These are phyloP conservation scores for Dipodascus albidus DNA, from an alignment of 805 yeast genomes.

Conservation along the genomic window DNA sequence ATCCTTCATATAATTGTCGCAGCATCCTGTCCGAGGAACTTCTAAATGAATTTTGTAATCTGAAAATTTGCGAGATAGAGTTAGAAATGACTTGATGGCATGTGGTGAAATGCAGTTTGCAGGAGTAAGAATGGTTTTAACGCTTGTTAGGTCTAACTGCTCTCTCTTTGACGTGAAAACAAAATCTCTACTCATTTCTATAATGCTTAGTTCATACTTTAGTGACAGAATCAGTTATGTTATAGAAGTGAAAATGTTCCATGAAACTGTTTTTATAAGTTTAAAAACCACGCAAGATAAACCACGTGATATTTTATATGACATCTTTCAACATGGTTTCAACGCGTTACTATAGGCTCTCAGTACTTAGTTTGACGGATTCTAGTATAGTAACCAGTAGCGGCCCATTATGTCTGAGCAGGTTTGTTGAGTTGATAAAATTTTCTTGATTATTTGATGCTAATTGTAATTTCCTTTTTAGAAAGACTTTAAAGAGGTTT, in stretches of 20 bases:
- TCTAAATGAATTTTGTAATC: constrained; percentile 22
- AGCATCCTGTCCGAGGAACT: constrained; percentile 19
- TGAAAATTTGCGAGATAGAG: constrained; percentile 19
- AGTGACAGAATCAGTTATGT: background rate
- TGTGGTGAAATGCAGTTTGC: constrained; percentile 10
- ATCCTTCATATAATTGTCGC: constrained; percentile 10
- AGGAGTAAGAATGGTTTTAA: background rate
- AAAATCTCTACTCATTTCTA: background rate
- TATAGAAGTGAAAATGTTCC: no score
- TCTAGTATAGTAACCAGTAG: no score
- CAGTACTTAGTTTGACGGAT: no score
- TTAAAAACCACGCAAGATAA: no score
- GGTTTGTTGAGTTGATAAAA: background rate
- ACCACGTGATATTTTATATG: no score
- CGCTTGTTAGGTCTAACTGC: background rate
- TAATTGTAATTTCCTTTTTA: no score
- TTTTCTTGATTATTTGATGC: background rate
- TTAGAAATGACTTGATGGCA: constrained; percentile 18
- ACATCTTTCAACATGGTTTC: no score
- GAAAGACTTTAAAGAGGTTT: background rate
- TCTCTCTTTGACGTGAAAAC: background rate
- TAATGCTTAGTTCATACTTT: background rate
- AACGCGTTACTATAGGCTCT: no score
- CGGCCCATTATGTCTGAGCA: background rate
- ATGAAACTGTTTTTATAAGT: no score